These are phyloP conservation scores for Meyerozyma sp. DNA, from an alignment of 1,139 yeast genomes.

Conservation along the genomic window DNA sequence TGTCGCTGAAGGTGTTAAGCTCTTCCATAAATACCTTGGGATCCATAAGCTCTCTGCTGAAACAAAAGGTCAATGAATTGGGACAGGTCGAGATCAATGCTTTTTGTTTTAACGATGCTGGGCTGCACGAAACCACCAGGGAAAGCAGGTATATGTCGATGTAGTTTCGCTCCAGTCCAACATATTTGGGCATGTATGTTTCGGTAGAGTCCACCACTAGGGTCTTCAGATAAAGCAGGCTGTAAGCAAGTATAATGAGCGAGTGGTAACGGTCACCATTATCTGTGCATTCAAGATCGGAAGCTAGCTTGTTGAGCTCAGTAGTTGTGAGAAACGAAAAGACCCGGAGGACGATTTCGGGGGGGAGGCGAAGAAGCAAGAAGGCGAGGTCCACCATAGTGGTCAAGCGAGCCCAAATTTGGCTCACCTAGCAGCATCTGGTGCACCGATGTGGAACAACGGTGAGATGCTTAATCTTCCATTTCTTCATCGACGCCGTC, in stretches of 20 bases:
- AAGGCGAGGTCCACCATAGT: background rate
- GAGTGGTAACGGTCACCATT: background rate
- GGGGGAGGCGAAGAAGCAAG: background rate
- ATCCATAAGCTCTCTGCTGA: background rate
- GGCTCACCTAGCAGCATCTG: background rate
- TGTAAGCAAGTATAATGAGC: background rate
- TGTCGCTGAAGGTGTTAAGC: background rate
- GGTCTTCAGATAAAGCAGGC: background rate
- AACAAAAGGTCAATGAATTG: background rate
- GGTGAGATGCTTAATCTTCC: background rate
- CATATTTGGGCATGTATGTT: background rate
- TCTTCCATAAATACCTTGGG: background rate
- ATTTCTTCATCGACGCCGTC: conserved; percentile 1
- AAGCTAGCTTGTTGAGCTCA: background rate
- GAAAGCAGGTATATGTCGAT: background rate
- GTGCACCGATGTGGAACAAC: background rate
- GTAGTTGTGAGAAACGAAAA: background rate
- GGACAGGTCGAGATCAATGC: background rate
- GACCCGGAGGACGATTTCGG: background rate
- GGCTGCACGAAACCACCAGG: background rate
- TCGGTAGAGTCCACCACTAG: background rate
- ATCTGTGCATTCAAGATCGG: background rate
- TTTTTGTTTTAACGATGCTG: background rate
- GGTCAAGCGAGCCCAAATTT: background rate
- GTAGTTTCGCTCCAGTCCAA: background rate